A percentile compares a stretch with the other conserved stretches of the same genome.
Evolutionary conservation across 805 yeast genomes (phyloP).

Genomic region (Yamadazyma scolyti): DNA sequence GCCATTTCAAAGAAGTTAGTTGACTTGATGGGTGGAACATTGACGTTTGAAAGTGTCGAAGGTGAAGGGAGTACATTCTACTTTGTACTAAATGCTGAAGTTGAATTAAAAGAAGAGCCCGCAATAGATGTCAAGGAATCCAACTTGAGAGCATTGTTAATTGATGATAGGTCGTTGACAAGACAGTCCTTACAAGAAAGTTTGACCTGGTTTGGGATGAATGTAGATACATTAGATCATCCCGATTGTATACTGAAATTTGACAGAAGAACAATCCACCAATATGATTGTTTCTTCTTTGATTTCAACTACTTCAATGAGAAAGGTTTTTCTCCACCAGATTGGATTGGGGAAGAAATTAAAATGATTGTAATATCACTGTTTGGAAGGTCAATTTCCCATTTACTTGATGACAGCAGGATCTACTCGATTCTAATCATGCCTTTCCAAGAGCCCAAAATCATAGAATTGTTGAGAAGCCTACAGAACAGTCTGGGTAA

Average conservation of each 20-base stretch:
- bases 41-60: conserved; percentile 43
- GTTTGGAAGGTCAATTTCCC: conserved; percentile 26
- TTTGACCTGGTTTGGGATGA: conserved; percentile 31
- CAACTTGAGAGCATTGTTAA: conserved; percentile 21
- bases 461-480: conserved; percentile 10
- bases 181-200: conserved; percentile 28
- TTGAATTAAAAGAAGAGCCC: conserved; percentile 17
- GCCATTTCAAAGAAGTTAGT: conserved; percentile 47
- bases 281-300: conserved; percentile 16
- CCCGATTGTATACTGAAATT: conserved; percentile 11
- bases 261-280: conserved; percentile 15
- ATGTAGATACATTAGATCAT: conserved; percentile 19
- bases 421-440: conserved; percentile 22
- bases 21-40: conserved; percentile 46
- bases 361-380: conserved; percentile 22
- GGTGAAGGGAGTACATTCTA: conserved; percentile 46
- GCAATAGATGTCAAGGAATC: conserved; percentile 10
- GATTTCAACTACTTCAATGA: conserved; percentile 5
- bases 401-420: conserved; percentile 15
- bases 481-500: conserved; percentile 1
- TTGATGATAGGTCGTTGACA: conserved; percentile 27
- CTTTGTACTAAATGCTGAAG: conserved; percentile 31
- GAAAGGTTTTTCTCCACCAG: no score
- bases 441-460: conserved; percentile 25
- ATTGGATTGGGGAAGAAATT: no score